Base-by-base conservation (phyloP, 192 early-diverging fungal species). In the Gigaspora rosea region DNA sequence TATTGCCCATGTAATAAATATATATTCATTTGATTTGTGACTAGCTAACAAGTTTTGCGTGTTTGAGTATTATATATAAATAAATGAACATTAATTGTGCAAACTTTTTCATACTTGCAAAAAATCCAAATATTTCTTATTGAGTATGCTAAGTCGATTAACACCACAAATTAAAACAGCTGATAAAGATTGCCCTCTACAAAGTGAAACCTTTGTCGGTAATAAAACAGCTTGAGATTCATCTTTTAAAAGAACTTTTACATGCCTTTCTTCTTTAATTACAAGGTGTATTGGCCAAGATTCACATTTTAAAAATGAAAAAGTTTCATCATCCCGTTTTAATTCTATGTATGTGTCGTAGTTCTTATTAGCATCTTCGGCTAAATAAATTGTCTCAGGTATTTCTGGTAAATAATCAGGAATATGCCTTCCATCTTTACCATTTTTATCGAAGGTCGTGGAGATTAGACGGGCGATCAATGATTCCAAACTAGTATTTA, bases 1-100 rank as follows among this genome's bases (percentile, higher is more conserved):
- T 76, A 80, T 20, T 74, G 67, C 7, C 80, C 83, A 49, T 81
- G 78, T 67, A 78, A 77, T 7, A 81, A 66, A 58, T 79, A n/a
- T 0, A 78, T 78, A 35, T 76, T 68, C 16, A 81, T 80, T 33
- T 84, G 81, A 64, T 78, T 61, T 4, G 78, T 79, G 41, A 80
- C 66, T 1, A 84, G 78, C 15, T 80, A 75, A 49, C 11, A 68
- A 35, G 8, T 12, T 27, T 49, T 49, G 27, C 49, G 9, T 22
- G n/a, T 5, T 15, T 54, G 18, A 54, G 2, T 65, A 48, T 5
- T 51, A 71, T 54, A 48, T 27, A 27, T 27, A 27, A 27, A 27
- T 27, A 27, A 27, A 27, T 27, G 27, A 27, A 27, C 27, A 27
- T 27, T 27, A 27, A 27, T 52, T 0, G 15, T 13, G 15, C 15